phyloP scores from a whole-genome alignment of 108 stramenopile species.

The Conticribra weissflogii region DNA sequence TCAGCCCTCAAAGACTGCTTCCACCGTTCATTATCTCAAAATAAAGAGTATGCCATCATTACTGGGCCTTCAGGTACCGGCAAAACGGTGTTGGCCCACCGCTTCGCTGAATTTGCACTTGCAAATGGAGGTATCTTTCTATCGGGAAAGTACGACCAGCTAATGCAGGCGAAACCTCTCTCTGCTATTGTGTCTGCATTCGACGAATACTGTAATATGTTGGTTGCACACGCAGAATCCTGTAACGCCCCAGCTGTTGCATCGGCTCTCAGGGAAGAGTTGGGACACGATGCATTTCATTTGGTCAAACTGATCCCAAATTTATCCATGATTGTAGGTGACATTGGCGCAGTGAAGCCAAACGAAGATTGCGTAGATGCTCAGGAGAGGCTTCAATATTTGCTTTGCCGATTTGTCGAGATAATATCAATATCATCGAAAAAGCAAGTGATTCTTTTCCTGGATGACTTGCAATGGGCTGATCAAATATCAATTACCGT shows the following conservation, averaged over 20 bases:
- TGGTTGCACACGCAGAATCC: background rate
- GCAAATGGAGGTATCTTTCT: conserved; percentile 19
- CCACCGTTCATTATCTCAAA: conserved; percentile 5
- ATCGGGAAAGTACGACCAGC: conserved; percentile 22
- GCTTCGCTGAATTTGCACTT: background rate
- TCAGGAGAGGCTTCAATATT: conserved; percentile 11
- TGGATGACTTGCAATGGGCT: conserved; percentile 41
- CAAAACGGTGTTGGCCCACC: conserved; percentile 8
- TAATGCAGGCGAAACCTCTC: conserved; percentile 6
- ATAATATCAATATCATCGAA: conserved; percentile 16
- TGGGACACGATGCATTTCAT: conserved; percentile 18
- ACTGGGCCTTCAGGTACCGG: conserved; percentile 8
- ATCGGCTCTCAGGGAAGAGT: background rate
- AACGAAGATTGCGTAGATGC: conserved; percentile 15
- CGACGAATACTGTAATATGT: conserved; percentile 22
- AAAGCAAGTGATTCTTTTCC: conserved; percentile 3
- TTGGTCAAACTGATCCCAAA: conserved; percentile 21
- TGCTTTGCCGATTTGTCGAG: conserved; percentile 17
- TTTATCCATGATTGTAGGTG: conserved; percentile 6
- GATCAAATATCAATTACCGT: conserved; percentile 15
- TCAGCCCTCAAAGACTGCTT: conserved; percentile 8
- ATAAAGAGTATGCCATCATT: conserved; percentile 15
- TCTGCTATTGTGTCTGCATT: conserved; percentile 17
- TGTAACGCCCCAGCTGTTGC: conserved; percentile 1
- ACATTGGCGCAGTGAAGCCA: background rate